These are phyloP conservation scores for Castanopsis chinensis DNA, from an alignment of 306 rosid genomes.

Conservation along the genomic window DNA sequence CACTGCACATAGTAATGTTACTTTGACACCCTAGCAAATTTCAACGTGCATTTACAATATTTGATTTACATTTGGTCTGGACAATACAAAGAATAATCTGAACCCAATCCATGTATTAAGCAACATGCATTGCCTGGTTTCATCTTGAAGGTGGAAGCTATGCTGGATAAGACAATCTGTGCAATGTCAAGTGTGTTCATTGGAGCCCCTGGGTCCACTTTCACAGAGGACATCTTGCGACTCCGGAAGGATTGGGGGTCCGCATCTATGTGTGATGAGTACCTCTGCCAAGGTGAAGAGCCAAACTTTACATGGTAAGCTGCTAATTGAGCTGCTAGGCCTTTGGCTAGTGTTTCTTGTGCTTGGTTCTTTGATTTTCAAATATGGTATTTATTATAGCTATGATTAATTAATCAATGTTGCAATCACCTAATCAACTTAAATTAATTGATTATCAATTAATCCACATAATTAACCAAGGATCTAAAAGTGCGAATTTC, in stretches of 20 bases:
- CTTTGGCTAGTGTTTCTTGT: too few relatives aligned
- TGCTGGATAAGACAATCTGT: slow-evolving; percentile 97
- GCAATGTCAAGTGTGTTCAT: slow-evolving; percentile 88
- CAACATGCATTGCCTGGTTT: slow-evolving; percentile 20
- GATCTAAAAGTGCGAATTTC: too few relatives aligned
- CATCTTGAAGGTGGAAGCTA: slow-evolving; percentile 80
- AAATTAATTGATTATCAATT: too few relatives aligned
- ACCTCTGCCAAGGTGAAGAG: slow-evolving; percentile 91
- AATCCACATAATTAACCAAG: too few relatives aligned
- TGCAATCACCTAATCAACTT: too few relatives aligned
- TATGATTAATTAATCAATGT: too few relatives aligned
- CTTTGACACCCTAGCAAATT: neutral
- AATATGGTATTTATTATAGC: too few relatives aligned
- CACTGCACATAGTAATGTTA: neutral
- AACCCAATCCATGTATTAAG: slow-evolving; percentile 5
- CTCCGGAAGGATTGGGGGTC: slow-evolving; percentile 90
- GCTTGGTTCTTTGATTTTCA: too few relatives aligned
- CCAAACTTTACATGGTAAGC: slow-evolving; percentile 74
- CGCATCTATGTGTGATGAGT: slow-evolving; percentile 81
- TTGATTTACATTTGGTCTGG: neutral
- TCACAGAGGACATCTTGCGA: slow-evolving; percentile 92
- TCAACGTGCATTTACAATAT: neutral
- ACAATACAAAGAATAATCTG: neutral
- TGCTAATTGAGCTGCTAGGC: too few relatives aligned
- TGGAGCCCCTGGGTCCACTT: slow-evolving; percentile 95